A percentile compares a stretch with the other conserved stretches of the same genome.
phyloP scores from a whole-genome alignment of 2,329 filamentous ascomycete genomes.

The Sarocladium oryzae region DNA sequence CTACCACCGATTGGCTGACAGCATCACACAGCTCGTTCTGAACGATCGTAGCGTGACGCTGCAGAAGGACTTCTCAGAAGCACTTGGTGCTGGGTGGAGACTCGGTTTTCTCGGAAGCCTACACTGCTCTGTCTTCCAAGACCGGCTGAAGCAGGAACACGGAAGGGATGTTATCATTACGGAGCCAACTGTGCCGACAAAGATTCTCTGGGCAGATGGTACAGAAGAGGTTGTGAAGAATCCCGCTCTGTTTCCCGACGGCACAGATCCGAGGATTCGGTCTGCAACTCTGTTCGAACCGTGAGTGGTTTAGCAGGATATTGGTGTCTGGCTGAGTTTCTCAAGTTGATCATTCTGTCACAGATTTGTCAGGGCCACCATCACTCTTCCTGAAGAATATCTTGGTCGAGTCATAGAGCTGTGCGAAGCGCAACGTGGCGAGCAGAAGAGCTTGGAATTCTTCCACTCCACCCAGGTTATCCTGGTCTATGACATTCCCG shows the following conservation, averaged over 20 bases:
- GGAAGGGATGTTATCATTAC: conserved; percentile 95
- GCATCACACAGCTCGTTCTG: conserved; percentile 85
- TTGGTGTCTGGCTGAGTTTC: not conserved
- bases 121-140: conserved; percentile 98
- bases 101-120: conserved; percentile 93
- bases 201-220: conserved; percentile 73
- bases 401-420: conserved; percentile 91
- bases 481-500: conserved; percentile 81
- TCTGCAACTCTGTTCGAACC: conserved; percentile 44
- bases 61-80: conserved; percentile 90
- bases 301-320: conserved; percentile 28
- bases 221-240: conserved; percentile 74
- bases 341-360: not conserved
- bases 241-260: conserved; percentile 79
- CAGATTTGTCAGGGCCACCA: conserved; percentile 68
- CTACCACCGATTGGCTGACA: conserved; percentile 82
- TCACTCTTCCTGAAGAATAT: conserved; percentile 91
- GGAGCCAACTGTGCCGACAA: conserved; percentile 89
- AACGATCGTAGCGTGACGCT: conserved; percentile 94
- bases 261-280: conserved; percentile 40
- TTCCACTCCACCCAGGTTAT: conserved; percentile 92
- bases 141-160: conserved; percentile 88
- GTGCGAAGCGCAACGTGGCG: conserved; percentile 82
- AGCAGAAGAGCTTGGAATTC: conserved; percentile 82
- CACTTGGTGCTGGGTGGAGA: conserved; percentile 87